Evolutionary conservation across 169 alveolate genomes (phyloP), one percentile per base, ranked within the genome.

Genomic region (Cryptosporidium canis): DNA sequence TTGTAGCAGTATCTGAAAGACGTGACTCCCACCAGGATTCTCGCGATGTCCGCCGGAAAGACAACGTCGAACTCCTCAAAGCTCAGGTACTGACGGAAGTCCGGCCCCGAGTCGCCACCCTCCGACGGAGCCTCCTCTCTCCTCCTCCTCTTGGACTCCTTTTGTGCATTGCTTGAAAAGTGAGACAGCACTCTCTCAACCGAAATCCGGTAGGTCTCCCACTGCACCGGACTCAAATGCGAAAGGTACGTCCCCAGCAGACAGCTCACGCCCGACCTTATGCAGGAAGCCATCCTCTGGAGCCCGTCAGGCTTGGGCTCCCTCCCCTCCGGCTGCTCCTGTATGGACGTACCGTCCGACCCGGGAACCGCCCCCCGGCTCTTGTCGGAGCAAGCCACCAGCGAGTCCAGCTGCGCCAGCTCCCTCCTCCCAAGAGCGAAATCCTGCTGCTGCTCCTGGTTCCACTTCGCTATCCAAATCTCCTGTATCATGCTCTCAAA

Each of bases 131-230:
- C 24, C n/a, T 67, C 55, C 18, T 31, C 41, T 44, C 24, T 24
- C 12, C 18, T 44, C 27, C 64, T 29, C 18, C 67, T 70, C 37
- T 41, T 29, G 12, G 24, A 31, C n/a, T 44, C 43, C 16, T 51
- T 70, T 16, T 70, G 83, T 41, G n/a, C 16, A 37, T 70, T 9
- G 51, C n/a, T 18, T 44, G 44, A 24, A 37, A 29, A 70, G 24
- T 16, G 61, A 51, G n/a, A 33, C 0, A 33, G 0, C 53, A 70
- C 53, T 37, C 43, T 51, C 18, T 70, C 67, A 29, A 29, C 18
- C 31, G 67, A 33, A 9, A 51, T 29, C 37, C 84, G 41, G 33
- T 70, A 70, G 35, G 84, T 70, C 12, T 70, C 84, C 84, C 84
- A 70, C 12, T 70, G 84, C 4, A 70, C 67, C n/a, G 84, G 65